Conservation (phyloP, 164 flowering plant species). For the Vitis rotundifolia region DNA sequence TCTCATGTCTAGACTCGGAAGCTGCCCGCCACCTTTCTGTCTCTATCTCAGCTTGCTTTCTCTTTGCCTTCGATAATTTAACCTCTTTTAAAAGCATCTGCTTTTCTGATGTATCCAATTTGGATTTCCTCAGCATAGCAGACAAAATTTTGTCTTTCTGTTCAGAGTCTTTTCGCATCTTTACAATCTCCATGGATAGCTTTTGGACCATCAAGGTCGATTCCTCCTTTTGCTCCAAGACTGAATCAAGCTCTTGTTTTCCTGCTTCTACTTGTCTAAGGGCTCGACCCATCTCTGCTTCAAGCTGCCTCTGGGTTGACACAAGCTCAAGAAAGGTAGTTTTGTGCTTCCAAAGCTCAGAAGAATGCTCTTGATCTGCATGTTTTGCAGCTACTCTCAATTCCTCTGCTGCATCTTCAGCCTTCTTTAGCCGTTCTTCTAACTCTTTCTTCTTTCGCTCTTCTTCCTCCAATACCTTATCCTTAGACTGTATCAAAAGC, state of each 20-base stretch:
- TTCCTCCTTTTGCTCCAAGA: conserved; percentile 67
- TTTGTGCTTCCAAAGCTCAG: conserved; percentile 78
- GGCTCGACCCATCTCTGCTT: conserved; percentile 84
- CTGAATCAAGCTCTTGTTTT: conserved; percentile 61
- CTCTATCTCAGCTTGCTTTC: conserved; percentile 70
- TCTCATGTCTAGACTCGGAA: conserved; percentile 51
- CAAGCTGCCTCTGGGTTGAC: conserved; percentile 85
- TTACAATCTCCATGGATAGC: conserved; percentile 63
- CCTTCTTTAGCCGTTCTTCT: conserved; percentile 53
- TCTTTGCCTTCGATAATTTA: conserved; percentile 64
- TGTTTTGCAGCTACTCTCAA: conserved; percentile 49
- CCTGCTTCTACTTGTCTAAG: conserved; percentile 67
- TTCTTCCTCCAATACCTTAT: conserved; percentile 53
- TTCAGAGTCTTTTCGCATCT: conserved; percentile 68
- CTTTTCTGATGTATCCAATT: conserved; percentile 71
- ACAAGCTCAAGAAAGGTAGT: conserved; percentile 91
- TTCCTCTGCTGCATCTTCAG: conserved; percentile 45
- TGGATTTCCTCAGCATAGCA: conserved; percentile 82
- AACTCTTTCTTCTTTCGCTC: conserved; percentile 46
- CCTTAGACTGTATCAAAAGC: conserved; percentile 43
- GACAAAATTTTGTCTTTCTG: conserved; percentile 88
- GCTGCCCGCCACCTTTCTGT: conserved; percentile 49
- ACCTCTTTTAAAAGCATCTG: conserved; percentile 72
- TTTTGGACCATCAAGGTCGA: conserved; percentile 56
- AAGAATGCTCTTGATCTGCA: conserved; percentile 59